Base-by-base conservation (phyloP, 2,329 filamentous ascomycete species). In the Triangularia setosa region DNA sequence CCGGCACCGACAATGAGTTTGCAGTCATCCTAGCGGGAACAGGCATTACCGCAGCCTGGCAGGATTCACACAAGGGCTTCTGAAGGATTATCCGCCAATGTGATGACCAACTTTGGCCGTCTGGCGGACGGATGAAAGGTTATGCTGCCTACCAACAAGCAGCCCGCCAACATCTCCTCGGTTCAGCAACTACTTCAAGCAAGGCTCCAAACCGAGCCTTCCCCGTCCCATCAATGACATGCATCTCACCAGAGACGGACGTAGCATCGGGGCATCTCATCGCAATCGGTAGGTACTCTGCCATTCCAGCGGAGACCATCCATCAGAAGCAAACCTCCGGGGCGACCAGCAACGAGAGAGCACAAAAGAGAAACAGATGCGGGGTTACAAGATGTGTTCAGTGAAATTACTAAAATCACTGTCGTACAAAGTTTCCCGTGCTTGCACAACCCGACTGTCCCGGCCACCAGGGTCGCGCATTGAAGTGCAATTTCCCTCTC, bases 401-500 rank as follows among this genome's bases (percentile, higher is more conserved):
- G 40, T 33, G 30, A 6, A 12, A n/a, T n/a, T n/a, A n/a, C n/a
- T n/a, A n/a, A n/a, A n/a, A n/a, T 48, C 40, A 18, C 40, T 48
- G 40, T 48, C 8, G 40, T 21, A 48, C 40, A 48, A 48, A 48
- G 40, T 18, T 48, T 9, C n/a, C 40, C 40, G 7, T 21, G 3
- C 21, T 21, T 48, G 40, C 21, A 48, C 7, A 18, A 48, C 40
- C 40, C 18, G 40, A 48, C 40, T 21, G 40, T 21, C 40, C 40
- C 40, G n/a, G 21, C 40, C 40, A 48, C 40, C 40, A 48, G 40
- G 40, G 18, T 27, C 23, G 12, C 24, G 52, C 52, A 55, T 55
- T 55, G 52, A 55, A 55, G 52, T n/a, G 52, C 52, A 55, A 55
- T 55, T 55, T 55, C 52, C 48, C 52, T 55, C 52, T 55, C 52